Conservation (phyloP, 179 eudicot genomes). For the Beta corolliflora region DNA sequence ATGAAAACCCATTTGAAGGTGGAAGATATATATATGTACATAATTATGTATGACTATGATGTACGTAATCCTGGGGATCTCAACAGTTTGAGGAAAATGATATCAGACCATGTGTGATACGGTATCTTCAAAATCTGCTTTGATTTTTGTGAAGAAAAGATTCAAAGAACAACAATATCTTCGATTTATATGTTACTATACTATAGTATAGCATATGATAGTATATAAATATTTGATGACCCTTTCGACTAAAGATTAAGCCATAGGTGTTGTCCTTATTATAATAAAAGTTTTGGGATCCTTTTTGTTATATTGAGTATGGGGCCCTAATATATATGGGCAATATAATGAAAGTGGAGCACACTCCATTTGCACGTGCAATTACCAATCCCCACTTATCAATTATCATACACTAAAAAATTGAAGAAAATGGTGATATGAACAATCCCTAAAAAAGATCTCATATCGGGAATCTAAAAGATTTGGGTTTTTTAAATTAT, state of each 20-base stretch:
- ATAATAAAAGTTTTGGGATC: background rate
- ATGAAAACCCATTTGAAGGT: background rate
- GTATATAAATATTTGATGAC: background rate
- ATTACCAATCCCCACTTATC: background rate
- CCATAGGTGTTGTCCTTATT: background rate
- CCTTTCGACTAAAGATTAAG: background rate
- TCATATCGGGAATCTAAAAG: background rate
- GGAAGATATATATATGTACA: background rate
- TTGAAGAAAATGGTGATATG: background rate
- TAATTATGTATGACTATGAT: background rate
- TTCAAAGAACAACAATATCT: background rate
- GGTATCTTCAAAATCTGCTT: constrained; percentile 17
- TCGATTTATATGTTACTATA: background rate
- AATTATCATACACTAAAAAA: no score
- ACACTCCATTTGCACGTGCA: constrained; percentile 10
- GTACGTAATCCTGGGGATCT: constrained; percentile 7
- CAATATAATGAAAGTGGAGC: background rate
- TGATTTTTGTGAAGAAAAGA: background rate
- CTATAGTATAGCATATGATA: background rate
- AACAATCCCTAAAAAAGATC: constrained; percentile 9
- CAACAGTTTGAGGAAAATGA: background rate
- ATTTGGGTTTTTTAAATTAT: background rate
- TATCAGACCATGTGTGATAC: constrained; percentile 5
- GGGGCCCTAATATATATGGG: background rate
- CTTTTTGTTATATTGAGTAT: background rate